Evolutionary conservation across 1,284 basidiomycete species (phyloP).

Genomic region (Ganoderma boninense): DNA sequence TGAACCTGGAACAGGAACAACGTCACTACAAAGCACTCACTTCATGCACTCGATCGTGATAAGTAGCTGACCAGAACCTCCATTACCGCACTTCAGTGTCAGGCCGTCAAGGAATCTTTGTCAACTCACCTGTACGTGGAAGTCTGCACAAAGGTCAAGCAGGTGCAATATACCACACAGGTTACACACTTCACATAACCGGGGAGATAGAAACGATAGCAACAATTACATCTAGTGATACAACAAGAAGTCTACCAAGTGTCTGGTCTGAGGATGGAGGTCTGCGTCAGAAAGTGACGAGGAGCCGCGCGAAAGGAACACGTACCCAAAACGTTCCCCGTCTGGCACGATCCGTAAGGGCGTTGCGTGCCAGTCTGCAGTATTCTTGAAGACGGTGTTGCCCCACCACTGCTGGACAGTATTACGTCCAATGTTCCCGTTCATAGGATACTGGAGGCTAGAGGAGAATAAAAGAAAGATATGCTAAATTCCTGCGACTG

Average conservation of each 20-base stretch:
- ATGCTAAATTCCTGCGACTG: background rate
- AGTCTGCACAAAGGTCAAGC: background rate
- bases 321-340: constrained; percentile 45
- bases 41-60: no score
- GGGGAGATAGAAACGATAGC: constrained; percentile 17
- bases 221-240: constrained; percentile 31
- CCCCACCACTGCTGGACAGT: constrained; percentile 52
- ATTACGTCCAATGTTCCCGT: constrained; percentile 51
- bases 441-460: constrained; percentile 52
- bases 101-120: background rate
- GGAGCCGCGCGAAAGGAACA: background rate
- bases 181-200: background rate
- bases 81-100: no score
- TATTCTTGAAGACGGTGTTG: constrained; percentile 48
- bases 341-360: constrained; percentile 37
- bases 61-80: no score
- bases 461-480: background rate
- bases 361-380: constrained; percentile 42
- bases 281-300: background rate
- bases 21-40: background rate
- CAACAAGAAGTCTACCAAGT: constrained; percentile 32
- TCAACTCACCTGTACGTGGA: background rate
- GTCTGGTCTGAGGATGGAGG: constrained; percentile 17
- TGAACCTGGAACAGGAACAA: background rate
- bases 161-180: background rate